Evolutionary conservation across 805 yeast species (phyloP).

Genomic region (Candida dajiaensis): DNA sequence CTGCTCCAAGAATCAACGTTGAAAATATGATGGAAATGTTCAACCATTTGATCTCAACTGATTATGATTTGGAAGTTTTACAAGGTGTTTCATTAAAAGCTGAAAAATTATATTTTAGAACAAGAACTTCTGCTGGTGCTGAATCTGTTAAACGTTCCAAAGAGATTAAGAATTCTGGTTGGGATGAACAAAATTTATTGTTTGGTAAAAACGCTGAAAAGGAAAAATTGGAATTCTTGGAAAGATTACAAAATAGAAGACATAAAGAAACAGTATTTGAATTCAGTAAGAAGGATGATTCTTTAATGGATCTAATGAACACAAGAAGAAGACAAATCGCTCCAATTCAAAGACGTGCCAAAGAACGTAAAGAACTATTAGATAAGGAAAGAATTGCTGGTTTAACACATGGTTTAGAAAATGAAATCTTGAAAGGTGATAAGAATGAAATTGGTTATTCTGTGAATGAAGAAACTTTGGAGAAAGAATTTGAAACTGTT

Average conservation of each 20-base stretch:
- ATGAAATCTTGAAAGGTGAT: conserved; percentile 57
- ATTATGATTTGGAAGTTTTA: conserved; percentile 62
- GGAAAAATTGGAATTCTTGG: conserved; percentile 69
- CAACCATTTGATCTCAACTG: conserved; percentile 50
- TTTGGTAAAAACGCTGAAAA: conserved; percentile 73
- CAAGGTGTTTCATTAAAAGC: conserved; percentile 77
- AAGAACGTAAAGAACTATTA: conserved; percentile 58
- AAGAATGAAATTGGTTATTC: conserved; percentile 43
- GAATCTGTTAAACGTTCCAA: conserved; percentile 85
- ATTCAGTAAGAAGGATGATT: conserved; percentile 61
- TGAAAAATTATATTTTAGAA: conserved; percentile 79
- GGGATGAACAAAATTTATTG: conserved; percentile 84
- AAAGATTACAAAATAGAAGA: conserved; percentile 59
- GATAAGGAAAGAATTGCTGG: conserved; percentile 76
- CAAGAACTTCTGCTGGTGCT: conserved; percentile 79
- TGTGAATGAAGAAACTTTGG: conserved; percentile 34
- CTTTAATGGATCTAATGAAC: conserved; percentile 77
- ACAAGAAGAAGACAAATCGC: conserved; percentile 83
- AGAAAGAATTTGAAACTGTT: conserved; percentile 33
- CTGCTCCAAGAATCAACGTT: conserved; percentile 65
- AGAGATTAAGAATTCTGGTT: conserved; percentile 66
- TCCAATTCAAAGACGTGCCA: conserved; percentile 75
- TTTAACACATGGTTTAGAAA: conserved; percentile 63
- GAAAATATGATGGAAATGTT: conserved; percentile 72
- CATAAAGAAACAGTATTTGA: conserved; percentile 93